These are phyloP conservation scores for Nannochloropsis oceanica DNA, from an alignment of 108 stramenopile species.

Conservation along the genomic window DNA sequence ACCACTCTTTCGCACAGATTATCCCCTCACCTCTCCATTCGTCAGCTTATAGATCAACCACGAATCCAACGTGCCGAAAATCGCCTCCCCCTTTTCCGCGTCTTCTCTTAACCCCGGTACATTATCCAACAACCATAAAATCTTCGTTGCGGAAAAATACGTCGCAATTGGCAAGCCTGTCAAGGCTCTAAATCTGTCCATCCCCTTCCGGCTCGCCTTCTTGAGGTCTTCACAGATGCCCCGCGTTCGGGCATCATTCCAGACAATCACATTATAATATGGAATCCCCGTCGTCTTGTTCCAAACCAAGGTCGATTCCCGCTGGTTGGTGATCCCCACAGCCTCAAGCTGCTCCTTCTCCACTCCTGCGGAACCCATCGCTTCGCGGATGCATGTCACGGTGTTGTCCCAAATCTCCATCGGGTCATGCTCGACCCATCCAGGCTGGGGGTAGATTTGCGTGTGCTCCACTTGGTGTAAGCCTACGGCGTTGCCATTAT, in stretches of 20 bases:
- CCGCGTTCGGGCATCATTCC: slow-evolving; percentile 82
- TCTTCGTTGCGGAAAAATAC: slow-evolving; percentile 92
- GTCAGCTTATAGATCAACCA: slow-evolving; percentile 81
- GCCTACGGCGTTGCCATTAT: slow-evolving; percentile 51
- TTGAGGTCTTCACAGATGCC: slow-evolving; percentile 56
- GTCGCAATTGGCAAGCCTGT: slow-evolving; percentile 86
- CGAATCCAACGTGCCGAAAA: slow-evolving; percentile 91
- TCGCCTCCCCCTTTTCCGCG: slow-evolving; percentile 39
- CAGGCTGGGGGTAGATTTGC: slow-evolving; percentile 63
- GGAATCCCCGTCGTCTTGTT: slow-evolving; percentile 67
- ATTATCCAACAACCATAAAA: slow-evolving; percentile 80
- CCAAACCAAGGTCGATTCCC: slow-evolving; percentile 94
- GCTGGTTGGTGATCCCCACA: slow-evolving; percentile 95
- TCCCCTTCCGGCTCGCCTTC: slow-evolving; percentile 34
- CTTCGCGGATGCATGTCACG: slow-evolving; percentile 4
- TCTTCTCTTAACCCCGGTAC: slow-evolving; percentile 44
- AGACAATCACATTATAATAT: slow-evolving; percentile 89
- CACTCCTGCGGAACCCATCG: neutral
- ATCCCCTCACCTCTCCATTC: neutral
- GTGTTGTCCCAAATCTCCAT: slow-evolving; percentile 52
- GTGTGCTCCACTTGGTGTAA: slow-evolving; percentile 71
- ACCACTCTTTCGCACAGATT: neutral
- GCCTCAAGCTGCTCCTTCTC: slow-evolving; percentile 16
- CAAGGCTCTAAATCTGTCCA: slow-evolving; percentile 54
- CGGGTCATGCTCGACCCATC: slow-evolving; percentile 89